These are phyloP conservation scores for Malus hybrid DNA, from an alignment of 331 rosid genomes.

Conservation along the genomic window DNA sequence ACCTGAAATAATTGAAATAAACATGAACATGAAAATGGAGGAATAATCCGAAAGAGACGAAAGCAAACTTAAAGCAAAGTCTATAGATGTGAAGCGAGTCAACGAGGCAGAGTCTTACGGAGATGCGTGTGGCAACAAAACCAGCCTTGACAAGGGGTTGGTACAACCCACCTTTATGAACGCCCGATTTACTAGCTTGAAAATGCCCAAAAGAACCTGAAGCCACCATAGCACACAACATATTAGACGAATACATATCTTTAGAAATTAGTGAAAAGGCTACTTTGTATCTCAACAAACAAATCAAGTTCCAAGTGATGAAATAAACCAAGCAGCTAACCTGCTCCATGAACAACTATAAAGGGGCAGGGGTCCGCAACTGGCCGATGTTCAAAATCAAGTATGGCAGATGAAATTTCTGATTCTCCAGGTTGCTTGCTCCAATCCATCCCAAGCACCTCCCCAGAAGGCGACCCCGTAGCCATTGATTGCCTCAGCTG, in stretches of 20 bases:
- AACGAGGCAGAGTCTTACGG: conserved; percentile 42
- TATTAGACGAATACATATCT: background rate
- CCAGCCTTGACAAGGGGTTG: conserved; percentile 71
- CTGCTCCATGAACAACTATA: conserved; percentile 97
- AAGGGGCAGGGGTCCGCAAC: conserved; percentile 38
- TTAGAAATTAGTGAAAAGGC: background rate
- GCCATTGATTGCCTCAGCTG: conserved; percentile 76
- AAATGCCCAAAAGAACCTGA: conserved; percentile 97
- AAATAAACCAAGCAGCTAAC: conserved; percentile 29
- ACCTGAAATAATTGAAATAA: conserved; percentile 55
- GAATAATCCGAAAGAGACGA: background rate
- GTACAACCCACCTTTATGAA: conserved; percentile 65
- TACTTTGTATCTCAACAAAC: background rate
- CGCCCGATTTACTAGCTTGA: conserved; percentile 95
- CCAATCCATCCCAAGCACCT: conserved; percentile 92
- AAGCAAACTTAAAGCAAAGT: background rate
- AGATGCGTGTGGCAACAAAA: conserved; percentile 91
- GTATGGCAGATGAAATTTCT: conserved; percentile 32
- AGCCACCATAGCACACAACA: conserved; percentile 19
- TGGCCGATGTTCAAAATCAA: conserved; percentile 41
- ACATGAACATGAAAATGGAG: conserved; percentile 6
- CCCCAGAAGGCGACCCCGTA: conserved; percentile 28
- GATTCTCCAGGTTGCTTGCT: conserved; percentile 62
- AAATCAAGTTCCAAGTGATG: background rate
- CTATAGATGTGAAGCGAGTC: background rate